Evolutionary conservation across 139 green algal genomes (phyloP).

Genomic region (Chlamydomonas eustigma): DNA sequence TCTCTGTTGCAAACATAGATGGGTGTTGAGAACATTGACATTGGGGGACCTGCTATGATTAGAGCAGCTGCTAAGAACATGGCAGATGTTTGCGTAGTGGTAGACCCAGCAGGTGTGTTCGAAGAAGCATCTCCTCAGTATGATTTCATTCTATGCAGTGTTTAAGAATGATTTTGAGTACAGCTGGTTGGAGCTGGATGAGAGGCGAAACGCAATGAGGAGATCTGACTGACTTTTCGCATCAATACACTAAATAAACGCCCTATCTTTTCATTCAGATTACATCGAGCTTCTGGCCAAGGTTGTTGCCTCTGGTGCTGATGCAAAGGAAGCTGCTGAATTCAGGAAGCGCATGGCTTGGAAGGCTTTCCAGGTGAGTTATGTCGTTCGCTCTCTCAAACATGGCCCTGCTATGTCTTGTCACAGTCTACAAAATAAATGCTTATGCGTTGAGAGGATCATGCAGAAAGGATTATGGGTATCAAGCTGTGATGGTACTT

Average conservation of each 20-base stretch:
- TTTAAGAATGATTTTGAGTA: too few species aligned
- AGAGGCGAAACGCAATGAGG: too few species aligned
- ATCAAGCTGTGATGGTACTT: too few species aligned
- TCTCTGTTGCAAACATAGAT: too few species aligned
- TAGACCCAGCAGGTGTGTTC: conserved; percentile 55
- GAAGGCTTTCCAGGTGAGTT: conserved; percentile 91
- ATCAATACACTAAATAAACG: too few species aligned
- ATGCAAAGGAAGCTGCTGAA: conserved; percentile 16
- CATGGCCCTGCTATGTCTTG: neutral
- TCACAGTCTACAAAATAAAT: neutral
- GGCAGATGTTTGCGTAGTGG: conserved; percentile 75
- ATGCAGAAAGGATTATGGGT: too few species aligned
- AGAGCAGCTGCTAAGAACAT: conserved; percentile 90
- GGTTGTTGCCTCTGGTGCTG: conserved; percentile 33
- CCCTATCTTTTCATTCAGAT: too few species aligned
- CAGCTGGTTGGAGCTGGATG: too few species aligned
- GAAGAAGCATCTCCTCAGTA: conserved; percentile 31
- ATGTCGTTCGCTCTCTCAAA: neutral
- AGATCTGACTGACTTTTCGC: too few species aligned
- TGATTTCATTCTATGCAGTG: too few species aligned
- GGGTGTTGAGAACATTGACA: conserved; percentile 99
- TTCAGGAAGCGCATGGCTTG: conserved; percentile 85
- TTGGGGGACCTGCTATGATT: conserved; percentile 97
- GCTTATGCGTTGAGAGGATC: too few species aligned
- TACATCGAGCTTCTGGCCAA: conserved; percentile 73